These are phyloP conservation scores for Fusarium virguliforme DNA, from an alignment of 2,329 filamentous ascomycete genomes.

Conservation along the genomic window DNA sequence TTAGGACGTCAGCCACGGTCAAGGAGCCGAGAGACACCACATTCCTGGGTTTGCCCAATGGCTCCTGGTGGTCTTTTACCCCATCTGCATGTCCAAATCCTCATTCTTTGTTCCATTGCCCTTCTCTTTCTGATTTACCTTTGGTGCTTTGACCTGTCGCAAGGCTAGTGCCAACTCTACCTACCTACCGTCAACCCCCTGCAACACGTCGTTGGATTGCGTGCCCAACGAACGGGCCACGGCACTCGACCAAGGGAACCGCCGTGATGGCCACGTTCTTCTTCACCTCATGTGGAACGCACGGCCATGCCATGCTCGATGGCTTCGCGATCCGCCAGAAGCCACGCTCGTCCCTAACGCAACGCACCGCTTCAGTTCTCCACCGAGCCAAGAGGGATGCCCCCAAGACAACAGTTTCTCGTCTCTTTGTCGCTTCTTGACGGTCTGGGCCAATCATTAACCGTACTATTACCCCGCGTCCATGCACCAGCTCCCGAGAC, in stretches of 20 bases:
- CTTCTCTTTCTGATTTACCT: slow-evolving; percentile 15
- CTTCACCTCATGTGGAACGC: slow-evolving; percentile 24
- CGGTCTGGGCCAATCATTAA: slow-evolving; percentile 39
- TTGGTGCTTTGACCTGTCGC: slow-evolving; percentile 26
- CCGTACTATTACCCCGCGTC: slow-evolving; percentile 47
- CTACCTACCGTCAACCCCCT: slow-evolving; percentile 5
- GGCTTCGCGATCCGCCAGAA: slow-evolving; percentile 12
- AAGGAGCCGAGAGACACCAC: not conserved
- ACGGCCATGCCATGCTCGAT: slow-evolving; percentile 35
- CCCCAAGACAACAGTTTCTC: slow-evolving; percentile 13
- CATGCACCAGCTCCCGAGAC: slow-evolving; percentile 49
- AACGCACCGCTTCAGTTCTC: slow-evolving; percentile 3
- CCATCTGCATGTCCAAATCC: slow-evolving; percentile 6
- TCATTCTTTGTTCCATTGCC: slow-evolving; percentile 1
- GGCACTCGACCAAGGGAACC: too few species aligned
- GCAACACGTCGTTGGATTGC: slow-evolving; percentile 10
- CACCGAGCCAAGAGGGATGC: slow-evolving; percentile 7
- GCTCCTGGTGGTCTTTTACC: not conserved
- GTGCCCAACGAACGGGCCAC: not conserved
- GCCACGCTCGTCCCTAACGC: not conserved
- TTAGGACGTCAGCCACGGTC: slow-evolving; percentile 7
- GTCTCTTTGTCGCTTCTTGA: slow-evolving; percentile 3
- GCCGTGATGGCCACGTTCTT: slow-evolving; percentile 34
- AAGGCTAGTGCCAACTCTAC: slow-evolving; percentile 36
- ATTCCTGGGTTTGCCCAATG: slow-evolving; percentile 6